These are phyloP conservation scores for Sugiyamaella xylanicola DNA, from an alignment of 1,139 yeast genomes.

Conservation along the genomic window DNA sequence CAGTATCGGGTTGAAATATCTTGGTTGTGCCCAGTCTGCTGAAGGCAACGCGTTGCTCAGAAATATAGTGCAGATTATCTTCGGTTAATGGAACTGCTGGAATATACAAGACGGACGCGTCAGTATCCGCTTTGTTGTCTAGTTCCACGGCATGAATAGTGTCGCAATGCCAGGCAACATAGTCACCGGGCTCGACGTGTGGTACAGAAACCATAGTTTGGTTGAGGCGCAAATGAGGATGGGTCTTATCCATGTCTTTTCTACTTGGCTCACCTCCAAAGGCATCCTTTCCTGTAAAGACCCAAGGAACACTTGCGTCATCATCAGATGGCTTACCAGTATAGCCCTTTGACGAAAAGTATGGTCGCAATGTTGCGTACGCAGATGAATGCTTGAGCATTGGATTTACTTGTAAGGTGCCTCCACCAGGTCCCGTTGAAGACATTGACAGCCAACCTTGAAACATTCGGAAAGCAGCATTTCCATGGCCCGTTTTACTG, in stretches of 20 bases:
- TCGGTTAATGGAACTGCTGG: conserved; percentile 43
- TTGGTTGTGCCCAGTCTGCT: conserved; percentile 15
- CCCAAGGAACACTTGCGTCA: conserved; percentile 27
- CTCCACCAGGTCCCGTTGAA: conserved; percentile 47
- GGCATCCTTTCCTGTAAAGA: conserved; percentile 26
- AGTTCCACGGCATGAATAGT: conserved; percentile 51
- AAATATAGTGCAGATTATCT: conserved; percentile 22
- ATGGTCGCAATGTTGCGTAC: conserved; percentile 50
- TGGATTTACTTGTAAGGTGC: conserved; percentile 50
- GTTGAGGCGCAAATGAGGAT: conserved; percentile 36
- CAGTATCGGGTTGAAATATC: conserved; percentile 20
- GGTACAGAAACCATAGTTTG: conserved; percentile 36
- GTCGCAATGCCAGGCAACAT: conserved; percentile 56
- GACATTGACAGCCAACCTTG: conserved; percentile 55
- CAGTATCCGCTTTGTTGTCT: conserved; percentile 45
- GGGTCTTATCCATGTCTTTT: conserved; percentile 23
- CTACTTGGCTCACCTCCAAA: conserved; percentile 24
- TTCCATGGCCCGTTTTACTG: conserved; percentile 20
- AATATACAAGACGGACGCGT: conserved; percentile 48
- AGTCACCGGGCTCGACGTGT: conserved; percentile 42
- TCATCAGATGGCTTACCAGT: conserved; percentile 26
- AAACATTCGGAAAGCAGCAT: conserved; percentile 46
- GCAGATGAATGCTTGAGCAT: conserved; percentile 44
- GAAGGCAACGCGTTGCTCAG: conserved; percentile 22
- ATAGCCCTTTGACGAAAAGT: conserved; percentile 42